Evolutionary conservation across 2,329 filamentous ascomycete genomes (phyloP).

Genomic region (Epichloe festucae): DNA sequence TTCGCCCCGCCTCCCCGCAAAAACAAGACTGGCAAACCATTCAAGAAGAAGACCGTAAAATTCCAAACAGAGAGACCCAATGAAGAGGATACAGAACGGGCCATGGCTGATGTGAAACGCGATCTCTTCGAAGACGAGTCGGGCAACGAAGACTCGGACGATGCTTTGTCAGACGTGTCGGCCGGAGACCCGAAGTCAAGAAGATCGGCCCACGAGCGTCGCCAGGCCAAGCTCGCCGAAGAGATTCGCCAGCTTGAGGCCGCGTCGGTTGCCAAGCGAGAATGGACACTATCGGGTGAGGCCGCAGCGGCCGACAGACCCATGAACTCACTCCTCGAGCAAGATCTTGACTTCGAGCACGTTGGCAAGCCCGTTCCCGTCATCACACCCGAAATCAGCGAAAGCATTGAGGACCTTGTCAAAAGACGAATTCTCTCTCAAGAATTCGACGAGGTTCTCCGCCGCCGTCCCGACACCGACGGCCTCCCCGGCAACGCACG

Average conservation of each 20-base stretch:
- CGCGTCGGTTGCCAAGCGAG: constrained; percentile 74
- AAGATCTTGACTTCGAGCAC: constrained; percentile 92
- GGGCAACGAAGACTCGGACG: constrained; percentile 51
- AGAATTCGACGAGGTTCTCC: constrained; percentile 85
- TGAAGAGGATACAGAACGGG: constrained; percentile 60
- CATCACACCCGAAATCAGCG: constrained; percentile 80
- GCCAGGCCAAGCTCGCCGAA: constrained; percentile 72
- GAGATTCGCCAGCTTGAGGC: constrained; percentile 88
- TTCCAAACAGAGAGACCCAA: constrained; percentile 33
- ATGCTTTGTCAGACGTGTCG: constrained; percentile 51
- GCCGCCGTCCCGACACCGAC: constrained; percentile 64
- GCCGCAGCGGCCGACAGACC: constrained; percentile 71
- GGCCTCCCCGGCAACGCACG: constrained; percentile 46
- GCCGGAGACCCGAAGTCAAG: constrained; percentile 59
- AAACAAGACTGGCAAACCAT: constrained; percentile 34
- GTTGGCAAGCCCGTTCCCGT: constrained; percentile 90
- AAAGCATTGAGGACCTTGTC: constrained; percentile 85
- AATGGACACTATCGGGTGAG: constrained; percentile 86
- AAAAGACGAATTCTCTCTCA: constrained; percentile 82
- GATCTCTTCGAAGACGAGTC: constrained; percentile 78
- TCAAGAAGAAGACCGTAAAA: constrained; percentile 23
- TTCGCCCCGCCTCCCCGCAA: constrained; percentile 79
- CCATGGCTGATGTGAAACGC: constrained; percentile 75
- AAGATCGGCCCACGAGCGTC: constrained; percentile 72
- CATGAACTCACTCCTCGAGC: constrained; percentile 80